Base-by-base conservation (phyloP, 768 basidiomycete genomes). In the Suillus tomentosus region DNA sequence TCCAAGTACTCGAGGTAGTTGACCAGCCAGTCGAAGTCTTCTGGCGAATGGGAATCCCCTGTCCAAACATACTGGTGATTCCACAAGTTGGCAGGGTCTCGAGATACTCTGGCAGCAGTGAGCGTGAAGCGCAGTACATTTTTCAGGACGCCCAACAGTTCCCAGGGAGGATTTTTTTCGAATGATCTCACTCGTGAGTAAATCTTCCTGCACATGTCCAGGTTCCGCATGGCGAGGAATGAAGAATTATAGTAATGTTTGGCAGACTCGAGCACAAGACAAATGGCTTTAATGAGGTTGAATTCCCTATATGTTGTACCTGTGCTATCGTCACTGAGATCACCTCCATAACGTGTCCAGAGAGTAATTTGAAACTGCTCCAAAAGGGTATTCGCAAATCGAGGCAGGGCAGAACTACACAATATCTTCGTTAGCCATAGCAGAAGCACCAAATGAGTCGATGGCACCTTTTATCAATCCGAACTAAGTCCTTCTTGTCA, bases 31-130 rank as follows among this genome's bases (percentile, higher is more conserved):
- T 50, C 48, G 3, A 50, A 15, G 48, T 50, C 24, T 24, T 50
- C 48, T 50, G 22, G 48, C 24, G 22, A 50, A 10, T 22, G 45
- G 48, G n/a, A 5, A 22, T 50, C 22, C 2, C 11, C 2, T 47
- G 11, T 47, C n/a, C n/a, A 4, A 10, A 5, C 0, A 22, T 11
- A 47, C 3, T 5, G n/a, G 10, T 2, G 0, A 47, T 22, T 2
- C 45, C 45, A 47, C n/a, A 47, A 11, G 4, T 11, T 4, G n/a
- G 4, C n/a, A n/a, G 45, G 10, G 45, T 47, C 45, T 4, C 22
- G 47, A 22, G 47, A 22, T 13, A 48, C 13, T 22, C 9, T 0
- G 14, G 24, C 50, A 51, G 50, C 15, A 15, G 24, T 2, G 8
- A 51, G 13, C 50, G 48, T 50, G 24, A 50, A 50, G 24, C 2